These are phyloP conservation scores for Pyricularia grisea DNA, from an alignment of 2,329 filamentous ascomycete species.

Conservation along the genomic window DNA sequence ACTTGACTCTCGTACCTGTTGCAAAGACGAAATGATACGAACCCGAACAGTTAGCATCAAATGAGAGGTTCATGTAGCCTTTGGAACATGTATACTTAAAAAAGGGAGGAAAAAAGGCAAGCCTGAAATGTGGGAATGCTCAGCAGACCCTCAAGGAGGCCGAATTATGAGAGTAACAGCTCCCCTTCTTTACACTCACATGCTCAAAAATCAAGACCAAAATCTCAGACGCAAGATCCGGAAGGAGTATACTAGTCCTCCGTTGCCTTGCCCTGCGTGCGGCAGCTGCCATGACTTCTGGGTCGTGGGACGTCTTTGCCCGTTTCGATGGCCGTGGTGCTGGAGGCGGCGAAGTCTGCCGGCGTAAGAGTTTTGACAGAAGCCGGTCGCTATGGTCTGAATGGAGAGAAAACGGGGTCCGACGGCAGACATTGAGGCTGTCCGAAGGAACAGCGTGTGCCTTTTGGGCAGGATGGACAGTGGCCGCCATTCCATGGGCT, in stretches of 20 bases:
- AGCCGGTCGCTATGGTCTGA: not conserved
- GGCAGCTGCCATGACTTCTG: not conserved
- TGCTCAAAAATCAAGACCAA: conserved; percentile 1
- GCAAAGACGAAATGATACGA: not conserved
- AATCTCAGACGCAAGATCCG: not conserved
- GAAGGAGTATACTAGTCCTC: not conserved
- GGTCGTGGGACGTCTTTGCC: not conserved
- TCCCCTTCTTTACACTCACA: not conserved
- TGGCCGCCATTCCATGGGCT: not conserved
- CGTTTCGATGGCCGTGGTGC: not conserved
- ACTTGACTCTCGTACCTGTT: not conserved
- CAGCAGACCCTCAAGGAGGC: not conserved
- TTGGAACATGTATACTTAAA: not conserved
- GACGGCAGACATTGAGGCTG: not conserved
- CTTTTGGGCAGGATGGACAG: not conserved
- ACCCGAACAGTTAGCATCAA: not conserved
- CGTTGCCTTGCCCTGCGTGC: not conserved
- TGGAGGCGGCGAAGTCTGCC: not conserved
- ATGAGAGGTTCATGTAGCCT: not conserved
- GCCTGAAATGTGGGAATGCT: not conserved
- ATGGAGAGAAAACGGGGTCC: not conserved
- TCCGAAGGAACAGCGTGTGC: not conserved
- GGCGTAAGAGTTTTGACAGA: not conserved
- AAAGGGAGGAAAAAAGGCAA: not conserved
- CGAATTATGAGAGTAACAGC: not conserved